Base-by-base conservation (phyloP, 2,329 filamentous ascomycete species). In the Phoma sp. region DNA sequence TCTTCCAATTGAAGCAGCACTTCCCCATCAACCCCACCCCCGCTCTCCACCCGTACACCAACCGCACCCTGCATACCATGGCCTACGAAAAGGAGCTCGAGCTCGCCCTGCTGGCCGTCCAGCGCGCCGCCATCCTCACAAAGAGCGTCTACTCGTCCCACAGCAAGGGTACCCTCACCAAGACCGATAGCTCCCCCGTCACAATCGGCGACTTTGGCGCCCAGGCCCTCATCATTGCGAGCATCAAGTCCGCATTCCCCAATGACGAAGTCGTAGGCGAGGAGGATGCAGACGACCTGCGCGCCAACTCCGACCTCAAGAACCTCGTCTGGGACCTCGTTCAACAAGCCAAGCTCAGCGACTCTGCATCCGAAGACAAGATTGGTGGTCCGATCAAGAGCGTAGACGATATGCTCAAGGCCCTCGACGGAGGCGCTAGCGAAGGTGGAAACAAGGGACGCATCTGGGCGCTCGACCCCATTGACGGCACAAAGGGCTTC, bases 201-300 rank as follows among this genome's bases (percentile, higher is more conserved):
- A 99, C 95, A 15, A 95, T 98, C 67, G 95, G 93, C 74, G 95
- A 99, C 80, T 98, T 96, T 76, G 95, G 95, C 71, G 96, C 95
- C 30, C 95, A 99, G 80, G 93, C 95, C 26, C 86, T 99, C 62
- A 96, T 99, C 77, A 96, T 98, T 71, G 84, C 88, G 52, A 93
- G 93, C 23, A 88, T 99, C 64, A 88, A 88, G 77, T 86, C 91
- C 77, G 91, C 90, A 77, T 99, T 99, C 80, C 95, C 95, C 15
- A 73, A 86, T 29, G 95, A 99, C 72, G 89, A 91, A 75, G 90
- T 99, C 60, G 91, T 99, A 34, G 95, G 91, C 64, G 95, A 99
- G 77, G 95, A 99, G 78, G 95, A 99, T 78, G 91, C 93, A 7
- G 87, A 86, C 56, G 84, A 88, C 65, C 84, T 99, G 56, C 86